A percentile compares a stretch with the other conserved stretches of the same genome.
Conservation (phyloP, 352 stramenopile genomes). For the Blastocystis sp. region DNA sequence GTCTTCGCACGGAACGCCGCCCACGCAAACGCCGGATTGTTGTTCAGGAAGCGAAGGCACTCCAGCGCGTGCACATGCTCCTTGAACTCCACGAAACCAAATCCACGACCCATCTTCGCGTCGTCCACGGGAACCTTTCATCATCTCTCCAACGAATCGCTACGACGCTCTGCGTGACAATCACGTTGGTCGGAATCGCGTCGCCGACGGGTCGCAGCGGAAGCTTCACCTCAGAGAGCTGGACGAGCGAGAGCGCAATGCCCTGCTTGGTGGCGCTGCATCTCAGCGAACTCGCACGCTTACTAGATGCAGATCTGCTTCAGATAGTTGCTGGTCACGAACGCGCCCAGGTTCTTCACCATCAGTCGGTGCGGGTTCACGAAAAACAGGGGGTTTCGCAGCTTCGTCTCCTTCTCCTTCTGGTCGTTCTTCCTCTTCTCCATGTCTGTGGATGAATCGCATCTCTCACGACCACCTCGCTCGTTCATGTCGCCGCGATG, state of each 20-base stretch:
- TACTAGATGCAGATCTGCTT: slow-evolving; percentile 46
- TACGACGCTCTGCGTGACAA: background rate
- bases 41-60: slow-evolving; percentile 71
- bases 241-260: background rate
- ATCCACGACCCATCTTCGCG: slow-evolving; percentile 39
- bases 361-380: slow-evolving; percentile 83
- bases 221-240: slow-evolving; percentile 14
- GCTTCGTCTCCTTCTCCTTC: slow-evolving; percentile 86
- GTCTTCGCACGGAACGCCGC: slow-evolving; percentile 54
- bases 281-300: background rate
- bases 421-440: slow-evolving; percentile 80
- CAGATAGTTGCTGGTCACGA: slow-evolving; percentile 13
- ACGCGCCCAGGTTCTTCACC: slow-evolving; percentile 75
- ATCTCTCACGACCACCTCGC: slow-evolving; percentile 58
- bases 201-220: background rate
- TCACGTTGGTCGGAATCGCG: background rate
- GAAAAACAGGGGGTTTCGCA: slow-evolving; percentile 90
- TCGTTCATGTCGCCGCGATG: slow-evolving; percentile 58
- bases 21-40: slow-evolving; percentile 71
- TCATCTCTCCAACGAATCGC: no score
- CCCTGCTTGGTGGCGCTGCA: background rate
- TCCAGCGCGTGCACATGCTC: slow-evolving; percentile 71
- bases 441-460: slow-evolving; percentile 69
- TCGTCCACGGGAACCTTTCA: no score
- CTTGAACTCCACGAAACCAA: slow-evolving; percentile 72